These are phyloP conservation scores for Bauhinia variegata DNA, from an alignment of 306 rosid genomes.

Conservation along the genomic window DNA sequence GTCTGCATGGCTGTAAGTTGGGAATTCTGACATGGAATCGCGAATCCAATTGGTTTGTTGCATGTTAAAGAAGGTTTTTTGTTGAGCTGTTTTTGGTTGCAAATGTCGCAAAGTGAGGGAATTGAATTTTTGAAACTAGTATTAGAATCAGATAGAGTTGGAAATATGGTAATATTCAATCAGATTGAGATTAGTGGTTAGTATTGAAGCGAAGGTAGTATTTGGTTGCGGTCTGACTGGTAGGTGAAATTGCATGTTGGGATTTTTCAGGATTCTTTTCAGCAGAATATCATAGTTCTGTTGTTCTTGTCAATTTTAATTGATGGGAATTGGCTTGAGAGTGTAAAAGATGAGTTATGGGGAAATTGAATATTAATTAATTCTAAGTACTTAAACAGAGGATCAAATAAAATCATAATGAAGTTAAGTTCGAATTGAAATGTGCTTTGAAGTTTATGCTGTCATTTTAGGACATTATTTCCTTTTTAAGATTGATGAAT, in stretches of 20 bases:
- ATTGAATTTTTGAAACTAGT: conserved; percentile 27
- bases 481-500: too few species aligned
- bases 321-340: conserved; percentile 28
- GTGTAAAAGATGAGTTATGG: conserved; percentile 19
- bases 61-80: conserved; percentile 18
- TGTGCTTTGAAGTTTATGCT: too few species aligned
- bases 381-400: too few species aligned
- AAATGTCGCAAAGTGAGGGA: conserved; percentile 33
- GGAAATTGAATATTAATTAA: too few species aligned
- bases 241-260: conserved; percentile 32
- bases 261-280: conserved; percentile 26
- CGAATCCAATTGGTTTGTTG: conserved; percentile 12
- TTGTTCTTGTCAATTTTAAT: conserved; percentile 21
- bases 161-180: conserved; percentile 24
- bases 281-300: conserved; percentile 11
- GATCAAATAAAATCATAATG: too few species aligned
- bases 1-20: conserved; percentile 33
- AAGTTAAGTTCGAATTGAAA: too few species aligned
- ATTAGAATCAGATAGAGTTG: not conserved
- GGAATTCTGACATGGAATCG: conserved; percentile 39
- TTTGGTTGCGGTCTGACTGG: conserved; percentile 29
- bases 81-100: conserved; percentile 27
- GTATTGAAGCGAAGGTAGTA: conserved; percentile 4
- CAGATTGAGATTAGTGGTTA: conserved; percentile 14
- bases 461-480: too few species aligned